phyloP scores from a whole-genome alignment of 2,329 filamentous ascomycete genomes.

The Cytospora chrysosperma region DNA sequence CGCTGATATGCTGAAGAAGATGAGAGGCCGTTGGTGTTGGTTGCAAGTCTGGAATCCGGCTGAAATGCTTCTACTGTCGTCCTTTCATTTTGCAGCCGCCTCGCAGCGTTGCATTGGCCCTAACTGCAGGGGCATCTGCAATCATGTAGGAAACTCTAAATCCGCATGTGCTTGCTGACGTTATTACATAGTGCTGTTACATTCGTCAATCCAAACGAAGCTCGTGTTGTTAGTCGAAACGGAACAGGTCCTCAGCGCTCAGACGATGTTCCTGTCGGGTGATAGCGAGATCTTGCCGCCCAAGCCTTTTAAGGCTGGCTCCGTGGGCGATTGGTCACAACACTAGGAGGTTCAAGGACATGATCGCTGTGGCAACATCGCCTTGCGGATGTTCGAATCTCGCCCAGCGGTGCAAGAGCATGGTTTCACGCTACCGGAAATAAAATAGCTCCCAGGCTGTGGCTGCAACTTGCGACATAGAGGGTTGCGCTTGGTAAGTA shows the following conservation, averaged over 20 bases:
- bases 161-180: background rate
- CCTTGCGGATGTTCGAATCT: background rate
- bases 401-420: slow-evolving; percentile 2
- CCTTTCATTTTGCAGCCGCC: slow-evolving; percentile 15
- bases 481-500: background rate
- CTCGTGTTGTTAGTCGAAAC: background rate
- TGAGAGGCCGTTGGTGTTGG: background rate
- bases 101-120: slow-evolving; percentile 19
- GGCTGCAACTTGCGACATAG: slow-evolving; percentile 19
- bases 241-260: slow-evolving; percentile 2
- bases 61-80: background rate
- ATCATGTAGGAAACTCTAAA: slow-evolving; percentile 15
- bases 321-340: slow-evolving; percentile 10
- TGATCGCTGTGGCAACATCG: background rate
- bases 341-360: background rate
- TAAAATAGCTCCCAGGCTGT: slow-evolving; percentile 7
- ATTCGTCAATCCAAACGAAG: background rate
- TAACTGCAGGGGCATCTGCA: slow-evolving; percentile 7
- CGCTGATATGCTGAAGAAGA: background rate
- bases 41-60: background rate
- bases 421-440: slow-evolving; percentile 19
- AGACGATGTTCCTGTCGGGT: slow-evolving; percentile 7
- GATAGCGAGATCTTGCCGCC: slow-evolving; percentile 9
- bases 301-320: slow-evolving; percentile 2
- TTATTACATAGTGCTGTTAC: too few relatives aligned